Evolutionary conservation across 148 eudicot genomes (phyloP), one percentile per base, ranked within the genome.

Genomic region (Rhododendron williamsianum): DNA sequence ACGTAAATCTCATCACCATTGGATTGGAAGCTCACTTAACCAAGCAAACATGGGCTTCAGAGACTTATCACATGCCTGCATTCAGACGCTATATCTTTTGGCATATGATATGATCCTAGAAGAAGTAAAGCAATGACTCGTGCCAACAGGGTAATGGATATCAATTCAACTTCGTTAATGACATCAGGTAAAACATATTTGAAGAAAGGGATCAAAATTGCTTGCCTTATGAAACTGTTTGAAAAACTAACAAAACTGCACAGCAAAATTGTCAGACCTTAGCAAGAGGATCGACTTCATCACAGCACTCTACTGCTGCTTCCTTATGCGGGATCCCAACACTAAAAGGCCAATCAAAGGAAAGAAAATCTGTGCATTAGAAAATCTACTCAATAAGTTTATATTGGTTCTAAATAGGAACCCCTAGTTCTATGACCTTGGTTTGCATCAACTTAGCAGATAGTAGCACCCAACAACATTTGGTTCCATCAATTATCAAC

Each of bases 261-360:
- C 25, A 58, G 65, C 33, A 38, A 78, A 45, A 27, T 33, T 36
- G 87, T 30, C 81, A 83, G 73, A 91, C 93, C 91, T 86, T 87
- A 36, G 93, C 93, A 76, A 91, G 90, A 30, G 91, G 93, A 87
- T 91, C 56, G 11, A 91, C 93, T 88, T 91, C 91, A 85, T 91
- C 91, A 81, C 93, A 91, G 85, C 90, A 91, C 36, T 67, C 43
- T 15, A 89, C 86, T n/a, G 88, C 93, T 60, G 89, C 87, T 85
- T 89, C 93, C 86, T 91, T 91, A 36, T 91, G 90, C 27, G 93
- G 93, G 65, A 91, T 85, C 36, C 91, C 91, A 72, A 89, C 90
- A 81, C 93, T 91, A 67, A 81, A 82, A 82, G 51, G 76, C 63
- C 76, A 54, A 85, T 82, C 52, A 83, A 23, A 86, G 36, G 46